Evolutionary conservation across 495 filamentous ascomycete species (phyloP), one percentile per base, ranked within the genome.

Genomic region (Hapsidospora chrysogenum): DNA sequence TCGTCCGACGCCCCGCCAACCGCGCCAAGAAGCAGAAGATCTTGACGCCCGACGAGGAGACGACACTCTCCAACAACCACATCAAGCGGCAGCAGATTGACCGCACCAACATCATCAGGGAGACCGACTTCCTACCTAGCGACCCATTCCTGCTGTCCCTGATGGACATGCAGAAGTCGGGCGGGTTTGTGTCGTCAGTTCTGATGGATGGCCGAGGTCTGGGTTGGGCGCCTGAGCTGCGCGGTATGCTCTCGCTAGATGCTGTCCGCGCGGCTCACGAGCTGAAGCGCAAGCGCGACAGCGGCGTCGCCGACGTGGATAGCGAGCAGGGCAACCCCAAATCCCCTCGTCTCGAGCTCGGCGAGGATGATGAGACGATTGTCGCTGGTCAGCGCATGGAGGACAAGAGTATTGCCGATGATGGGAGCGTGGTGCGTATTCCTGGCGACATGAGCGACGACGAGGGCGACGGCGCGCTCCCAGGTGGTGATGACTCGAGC

Each of bases 241-340:
- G 82, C 41, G 81, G 75, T 7, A 66, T 97, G 35, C 54, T 95
- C 17, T 87, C 83, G 22, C 63, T 95, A 21, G 82, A 86, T 39
- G 69, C 78, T 8, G 71, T 94, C 13, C 72, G 76, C 37, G 73
- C 70, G 31, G 66, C 76, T 9, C 78, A 81, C 31, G 84, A 89
- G 26, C 65, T 89, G 31, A 97, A 96, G 70, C 63, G 92, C 36
- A 97, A 97, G 66, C 76, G 89, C 26, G 89, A 92, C 51, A 83
- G 75, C 44, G 86, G 83, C 8, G 70, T 92, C 35, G 78, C 79
- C 21, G 83, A 86, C 49, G 64, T 92, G 50, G 71, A 66, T 16
- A 67, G 62, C 31, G 78, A 78, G 35, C 72, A 71, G 34, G 54
- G 51, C 23, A 56, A 56, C 29, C 65, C 61, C 19, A 76, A 75